Evolutionary conservation across 768 basidiomycete species (phyloP), one percentile per base, ranked within the genome.

Genomic region (Grammothele lineata): DNA sequence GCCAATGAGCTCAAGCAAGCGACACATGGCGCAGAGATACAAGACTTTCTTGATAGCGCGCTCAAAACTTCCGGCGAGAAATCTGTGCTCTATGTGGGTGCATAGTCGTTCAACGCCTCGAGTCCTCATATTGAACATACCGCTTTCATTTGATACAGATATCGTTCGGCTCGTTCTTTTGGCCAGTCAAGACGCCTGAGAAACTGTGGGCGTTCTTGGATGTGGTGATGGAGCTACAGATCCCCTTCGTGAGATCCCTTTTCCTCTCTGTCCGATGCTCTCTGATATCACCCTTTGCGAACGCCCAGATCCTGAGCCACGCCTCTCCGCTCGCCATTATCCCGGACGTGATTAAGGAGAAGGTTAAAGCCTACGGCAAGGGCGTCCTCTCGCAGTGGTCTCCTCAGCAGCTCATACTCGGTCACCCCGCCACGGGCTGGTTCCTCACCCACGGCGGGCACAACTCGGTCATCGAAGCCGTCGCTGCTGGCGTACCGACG

Each of bases 371-470:
- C n/a, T 58, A 38, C 6, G 52, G 54, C 2, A 43, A 50, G 27
- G 62, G 58, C 10, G 10, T 58, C 1, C 17, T 63, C 1, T 48
- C 52, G 3, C 22, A 40, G 0, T 63, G 62, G 62, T 35, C 54
- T 2, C 60, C 62, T 4, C 60, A 63, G 38, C 58, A 63, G 43
- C 30, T 38, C 9, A 53, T 63, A 11, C 43, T 63, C 3, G 30
- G 38, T 5, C 62, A 63, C 43, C 48, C 51, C 9, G 62, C 48
- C 0, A 55, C 53, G 17, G 62, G 58, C 0, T 63, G 62, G 58
- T 56, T 61, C 40, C 27, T 63, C 12, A 57, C 58, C 1, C 62
- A 61, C 26, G 53, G 56, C 37, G 62, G 58, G 4, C 55, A 57
- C 21, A 58, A 58, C 47, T 51, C 57, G 34, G 42, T 50, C 18